phyloP scores from a whole-genome alignment of 352 stramenopile genomes.

The Phytophthora citrophthora region DNA sequence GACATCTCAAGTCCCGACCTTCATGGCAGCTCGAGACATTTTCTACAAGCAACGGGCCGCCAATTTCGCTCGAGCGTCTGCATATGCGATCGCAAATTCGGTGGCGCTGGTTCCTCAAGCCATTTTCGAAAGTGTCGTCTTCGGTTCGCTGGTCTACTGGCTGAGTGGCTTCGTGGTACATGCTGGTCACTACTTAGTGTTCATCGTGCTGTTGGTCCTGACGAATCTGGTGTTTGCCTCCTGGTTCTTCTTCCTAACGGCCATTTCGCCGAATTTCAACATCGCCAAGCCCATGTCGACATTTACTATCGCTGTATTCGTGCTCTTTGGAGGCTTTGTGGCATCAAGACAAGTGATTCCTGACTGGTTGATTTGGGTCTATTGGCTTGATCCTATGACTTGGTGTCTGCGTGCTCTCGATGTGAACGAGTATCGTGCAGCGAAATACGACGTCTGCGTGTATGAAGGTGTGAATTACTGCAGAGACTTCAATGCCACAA shows the following conservation, averaged over 20 bases:
- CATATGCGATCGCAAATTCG: constrained; percentile 54
- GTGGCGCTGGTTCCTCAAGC: constrained; percentile 62
- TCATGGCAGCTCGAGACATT: constrained; percentile 60
- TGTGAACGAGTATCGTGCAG: constrained; percentile 39
- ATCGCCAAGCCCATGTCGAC: constrained; percentile 33
- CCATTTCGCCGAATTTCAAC: constrained; percentile 25
- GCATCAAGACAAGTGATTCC: constrained; percentile 10
- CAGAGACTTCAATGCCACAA: constrained; percentile 41
- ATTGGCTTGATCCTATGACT: constrained; percentile 54
- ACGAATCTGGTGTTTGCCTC: constrained; percentile 40
- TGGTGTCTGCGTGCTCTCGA: constrained; percentile 45
- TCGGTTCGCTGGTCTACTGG: constrained; percentile 82
- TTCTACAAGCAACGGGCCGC: constrained; percentile 82
- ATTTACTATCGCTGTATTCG: constrained; percentile 31
- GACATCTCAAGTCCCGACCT: constrained; percentile 68
- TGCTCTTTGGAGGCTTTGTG: constrained; percentile 57
- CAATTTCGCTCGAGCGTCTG: constrained; percentile 74
- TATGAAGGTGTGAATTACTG: constrained; percentile 45
- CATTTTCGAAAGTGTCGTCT: constrained; percentile 62
- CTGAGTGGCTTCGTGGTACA: constrained; percentile 47
- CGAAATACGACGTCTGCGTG: constrained; percentile 24
- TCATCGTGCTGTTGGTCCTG: constrained; percentile 37
- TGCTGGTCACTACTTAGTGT: constrained; percentile 32
- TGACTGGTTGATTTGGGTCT: constrained; percentile 52
- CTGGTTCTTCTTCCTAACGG: constrained; percentile 49